A percentile compares a stretch with the other conserved stretches of the same genome.
Conservation (phyloP, 2,329 filamentous ascomycete species). For the Sporothrix brunneoviolacea region DNA sequence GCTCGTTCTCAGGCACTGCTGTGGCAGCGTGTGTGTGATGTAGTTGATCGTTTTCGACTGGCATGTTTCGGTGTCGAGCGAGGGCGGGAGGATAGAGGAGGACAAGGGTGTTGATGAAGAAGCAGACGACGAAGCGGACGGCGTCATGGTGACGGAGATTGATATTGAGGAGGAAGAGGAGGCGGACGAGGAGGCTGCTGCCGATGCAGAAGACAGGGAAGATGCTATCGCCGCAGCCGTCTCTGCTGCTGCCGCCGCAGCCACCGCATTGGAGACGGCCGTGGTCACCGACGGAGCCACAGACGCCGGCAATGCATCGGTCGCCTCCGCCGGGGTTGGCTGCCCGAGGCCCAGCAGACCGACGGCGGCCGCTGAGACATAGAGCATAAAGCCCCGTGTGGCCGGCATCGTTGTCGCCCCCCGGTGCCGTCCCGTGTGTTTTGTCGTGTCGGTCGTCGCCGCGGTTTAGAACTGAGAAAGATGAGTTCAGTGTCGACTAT, state of each 20-base stretch:
- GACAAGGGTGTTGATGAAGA: background rate
- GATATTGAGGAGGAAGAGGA: background rate
- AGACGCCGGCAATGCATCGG: background rate
- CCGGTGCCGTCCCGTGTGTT: background rate
- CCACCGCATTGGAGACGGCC: background rate
- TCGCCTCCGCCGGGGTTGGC: conserved; percentile 13
- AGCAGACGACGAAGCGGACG: background rate
- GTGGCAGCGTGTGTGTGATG: conserved; percentile 69
- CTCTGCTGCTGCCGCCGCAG: background rate
- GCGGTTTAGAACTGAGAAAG: background rate
- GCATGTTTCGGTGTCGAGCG: conserved; percentile 35
- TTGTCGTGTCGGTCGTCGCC: background rate
- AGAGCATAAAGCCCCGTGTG: conserved; percentile 19
- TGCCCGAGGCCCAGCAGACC: conserved; percentile 18
- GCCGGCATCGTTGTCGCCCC: conserved; percentile 11
- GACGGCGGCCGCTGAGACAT: conserved; percentile 18
- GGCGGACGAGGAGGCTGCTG: background rate
- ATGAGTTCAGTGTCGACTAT: conserved; percentile 4
- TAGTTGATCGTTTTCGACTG: conserved; percentile 67
- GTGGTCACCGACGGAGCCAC: background rate
- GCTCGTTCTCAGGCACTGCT: conserved; percentile 65
- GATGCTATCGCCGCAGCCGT: background rate
- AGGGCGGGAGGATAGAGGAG: background rate
- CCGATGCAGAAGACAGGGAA: background rate
- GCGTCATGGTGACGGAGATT: conserved; percentile 7